Conservation (phyloP, 441 rosid genomes). For the Eruca vesicaria region DNA sequence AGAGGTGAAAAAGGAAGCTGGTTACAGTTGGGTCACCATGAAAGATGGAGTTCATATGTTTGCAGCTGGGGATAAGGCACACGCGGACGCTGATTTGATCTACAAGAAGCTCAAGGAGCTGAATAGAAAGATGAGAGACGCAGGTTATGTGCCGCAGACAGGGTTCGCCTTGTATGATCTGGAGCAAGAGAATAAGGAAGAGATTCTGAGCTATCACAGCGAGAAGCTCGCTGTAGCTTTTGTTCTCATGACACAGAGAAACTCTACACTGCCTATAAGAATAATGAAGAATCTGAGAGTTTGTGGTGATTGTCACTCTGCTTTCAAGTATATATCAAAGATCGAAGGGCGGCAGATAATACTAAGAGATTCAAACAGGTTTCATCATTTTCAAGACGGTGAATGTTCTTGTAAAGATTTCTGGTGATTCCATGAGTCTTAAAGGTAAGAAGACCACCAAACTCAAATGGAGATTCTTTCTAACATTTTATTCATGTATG, state of each 20-base stretch:
- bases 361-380: constrained; percentile 76
- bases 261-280: constrained; percentile 66
- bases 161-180: constrained; percentile 73
- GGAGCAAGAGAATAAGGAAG: constrained; percentile 81
- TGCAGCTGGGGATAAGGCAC: constrained; percentile 73
- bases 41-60: constrained; percentile 82
- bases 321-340: constrained; percentile 77
- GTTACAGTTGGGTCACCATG: constrained; percentile 93
- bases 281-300: constrained; percentile 88
- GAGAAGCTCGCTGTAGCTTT: constrained; percentile 87
- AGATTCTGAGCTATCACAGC: constrained; percentile 73
- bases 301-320: constrained; percentile 83
- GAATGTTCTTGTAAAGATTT: constrained; percentile 77
- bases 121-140: constrained; percentile 62
- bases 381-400: constrained; percentile 86
- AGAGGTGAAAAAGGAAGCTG: constrained; percentile 84
- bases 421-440: constrained; percentile 48
- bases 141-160: constrained; percentile 76
- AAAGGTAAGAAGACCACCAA: constrained; percentile 6
- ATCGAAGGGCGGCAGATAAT: constrained; percentile 60
- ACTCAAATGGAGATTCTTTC: not conserved
- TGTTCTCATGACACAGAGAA: constrained; percentile 51
- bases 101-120: constrained; percentile 74
- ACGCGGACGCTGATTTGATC: constrained; percentile 59
- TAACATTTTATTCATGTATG: not conserved